Base-by-base conservation (phyloP, 805 yeast genomes). In the Saturnispora bothae region DNA sequence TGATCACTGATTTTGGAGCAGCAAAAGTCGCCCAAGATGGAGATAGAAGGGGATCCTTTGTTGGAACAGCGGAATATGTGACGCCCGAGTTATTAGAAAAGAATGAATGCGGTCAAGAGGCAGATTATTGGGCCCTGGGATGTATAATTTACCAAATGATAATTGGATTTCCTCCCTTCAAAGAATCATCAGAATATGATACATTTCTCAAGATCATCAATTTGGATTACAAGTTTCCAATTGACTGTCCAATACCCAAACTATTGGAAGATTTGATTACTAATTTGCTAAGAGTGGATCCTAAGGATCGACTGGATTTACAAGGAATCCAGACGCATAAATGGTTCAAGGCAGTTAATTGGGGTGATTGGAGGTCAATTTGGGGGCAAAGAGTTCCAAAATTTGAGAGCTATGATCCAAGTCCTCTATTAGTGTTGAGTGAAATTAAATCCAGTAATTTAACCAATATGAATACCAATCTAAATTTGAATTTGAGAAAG, bases 1-100 rank as follows among this genome's bases (percentile, higher is more conserved):
- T 88, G 71, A 78, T 92, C 40, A 92, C 97, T 2, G 98, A 92
- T 60, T 92, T 92, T 59, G 98, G 98, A 9, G 95, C 97, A n/a
- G 98, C 97, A 1, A 85, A 83, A 55, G 64, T 84, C 4, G 23
- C 16, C 12, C 19, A 36, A 7, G 41, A 39, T 22, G 48, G 43
- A 28, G 40, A 40, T 19, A 41, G 43, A 19, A 41, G 56, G 18
- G 82, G 83, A 5, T 86, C 96, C 0, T 92, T 89, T 64, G 97
- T 89, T 3, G 98, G 98, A 0, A 89, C 98, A 1, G 97, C 97
- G 0, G 96, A 88, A 54, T 88, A 88, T 53, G 96, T 92, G 3
- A 79, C 95, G 0, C 98, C 97, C 0, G 98, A 92, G 56, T 63
- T 92, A 29, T 64, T 92, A 34, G 71, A 77, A 34, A 68, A 73